These are phyloP conservation scores for Bruguiera gymnorhiza DNA, from an alignment of 345 rosid genomes.

Conservation along the genomic window DNA sequence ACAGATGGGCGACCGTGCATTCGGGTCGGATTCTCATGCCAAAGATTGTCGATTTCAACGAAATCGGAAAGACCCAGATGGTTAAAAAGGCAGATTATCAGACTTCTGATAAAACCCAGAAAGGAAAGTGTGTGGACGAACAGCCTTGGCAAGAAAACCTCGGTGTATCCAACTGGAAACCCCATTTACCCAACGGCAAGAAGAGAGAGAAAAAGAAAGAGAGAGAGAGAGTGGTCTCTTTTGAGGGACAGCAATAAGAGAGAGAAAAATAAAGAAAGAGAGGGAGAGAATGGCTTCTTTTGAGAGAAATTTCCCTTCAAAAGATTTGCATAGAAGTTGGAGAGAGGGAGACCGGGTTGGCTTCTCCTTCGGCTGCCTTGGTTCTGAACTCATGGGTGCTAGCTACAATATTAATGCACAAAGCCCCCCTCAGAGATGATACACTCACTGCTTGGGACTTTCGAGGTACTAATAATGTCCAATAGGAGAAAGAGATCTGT, in stretches of 20 bases:
- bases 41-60: conserved; percentile 58
- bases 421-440: conserved; percentile 3
- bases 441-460: conserved; percentile 20
- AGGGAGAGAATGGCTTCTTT: background rate
- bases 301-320: background rate
- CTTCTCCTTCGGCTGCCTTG: conserved; percentile 29
- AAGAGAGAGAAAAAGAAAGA: background rate
- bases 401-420: background rate
- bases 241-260: background rate
- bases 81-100: conserved; percentile 50
- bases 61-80: conserved; percentile 72
- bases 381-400: background rate
- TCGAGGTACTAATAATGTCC: background rate
- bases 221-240: background rate
- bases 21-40: conserved; percentile 46
- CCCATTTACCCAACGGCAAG: conserved; percentile 46
- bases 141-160: conserved; percentile 63
- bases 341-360: conserved; percentile 14
- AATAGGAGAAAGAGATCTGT: background rate
- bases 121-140: conserved; percentile 63
- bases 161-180: conserved; percentile 75
- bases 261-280: background rate
- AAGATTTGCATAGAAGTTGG: background rate
- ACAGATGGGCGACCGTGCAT: conserved; percentile 43
- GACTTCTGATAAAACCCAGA: conserved; percentile 54